phyloP scores from a whole-genome alignment of 805 yeast genomes.

The Monosporozyma aerobia region DNA sequence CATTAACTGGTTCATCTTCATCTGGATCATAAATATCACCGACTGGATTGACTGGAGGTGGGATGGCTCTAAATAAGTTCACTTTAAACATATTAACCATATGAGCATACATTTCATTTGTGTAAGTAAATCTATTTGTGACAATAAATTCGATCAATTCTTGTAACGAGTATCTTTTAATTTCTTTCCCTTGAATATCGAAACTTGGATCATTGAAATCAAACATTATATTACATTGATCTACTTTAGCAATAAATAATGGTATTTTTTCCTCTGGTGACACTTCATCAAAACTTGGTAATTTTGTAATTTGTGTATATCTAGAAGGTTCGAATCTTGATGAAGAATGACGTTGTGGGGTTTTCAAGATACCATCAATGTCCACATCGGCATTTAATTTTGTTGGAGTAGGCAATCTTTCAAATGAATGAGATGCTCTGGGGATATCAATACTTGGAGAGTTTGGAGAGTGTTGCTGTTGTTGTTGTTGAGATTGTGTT shows the following conservation, averaged over 20 bases:
- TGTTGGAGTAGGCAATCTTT: slow-evolving; percentile 49
- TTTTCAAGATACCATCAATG: slow-evolving; percentile 62
- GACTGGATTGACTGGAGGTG: slow-evolving; percentile 95
- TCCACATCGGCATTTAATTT: slow-evolving; percentile 50
- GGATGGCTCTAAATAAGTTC: slow-evolving; percentile 89
- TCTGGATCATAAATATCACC: slow-evolving; percentile 97
- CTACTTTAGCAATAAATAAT: slow-evolving; percentile 77
- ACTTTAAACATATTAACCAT: slow-evolving; percentile 84
- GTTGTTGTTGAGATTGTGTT: slow-evolving; percentile 8
- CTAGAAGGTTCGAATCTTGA: slow-evolving; percentile 80
- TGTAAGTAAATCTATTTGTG: slow-evolving; percentile 70
- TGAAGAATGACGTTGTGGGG: slow-evolving; percentile 87
- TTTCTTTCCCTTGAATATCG: slow-evolving; percentile 87
- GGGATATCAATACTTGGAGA: slow-evolving; percentile 29
- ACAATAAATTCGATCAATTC: slow-evolving; percentile 85
- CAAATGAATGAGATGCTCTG: slow-evolving; percentile 43
- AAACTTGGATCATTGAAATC: slow-evolving; percentile 90
- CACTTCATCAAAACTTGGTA: slow-evolving; percentile 85
- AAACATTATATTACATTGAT: slow-evolving; percentile 89
- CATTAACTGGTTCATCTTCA: slow-evolving; percentile 96
- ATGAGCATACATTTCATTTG: slow-evolving; percentile 83
- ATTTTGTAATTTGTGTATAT: slow-evolving; percentile 55
- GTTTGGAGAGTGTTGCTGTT: slow-evolving; percentile 5
- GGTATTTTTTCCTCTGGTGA: slow-evolving; percentile 64
- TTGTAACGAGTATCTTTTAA: slow-evolving; percentile 76